phyloP scores from a whole-genome alignment of 345 rosid species.

The Schrenkiella parvula region DNA sequence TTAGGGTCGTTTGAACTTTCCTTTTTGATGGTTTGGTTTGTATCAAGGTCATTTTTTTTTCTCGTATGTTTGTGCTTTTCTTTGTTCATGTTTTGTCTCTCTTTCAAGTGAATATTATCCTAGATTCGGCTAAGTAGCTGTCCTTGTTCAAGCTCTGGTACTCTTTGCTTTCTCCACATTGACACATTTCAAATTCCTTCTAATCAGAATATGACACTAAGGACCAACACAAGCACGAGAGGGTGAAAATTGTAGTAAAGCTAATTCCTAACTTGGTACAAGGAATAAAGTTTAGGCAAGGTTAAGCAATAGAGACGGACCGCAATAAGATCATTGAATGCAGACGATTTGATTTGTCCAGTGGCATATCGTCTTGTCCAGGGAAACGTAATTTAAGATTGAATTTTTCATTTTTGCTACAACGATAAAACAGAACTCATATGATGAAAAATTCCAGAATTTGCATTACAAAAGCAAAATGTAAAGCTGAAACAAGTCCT shows the following conservation, averaged over 20 bases:
- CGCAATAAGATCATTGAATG: background rate
- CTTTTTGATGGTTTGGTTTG: background rate
- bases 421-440: constrained; percentile 5
- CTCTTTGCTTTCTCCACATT: background rate
- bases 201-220: background rate
- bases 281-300: too few relatives aligned
- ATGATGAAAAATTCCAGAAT: background rate
- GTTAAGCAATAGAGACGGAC: too few relatives aligned
- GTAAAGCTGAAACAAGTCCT: constrained; percentile 4
- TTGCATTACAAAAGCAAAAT: constrained; percentile 24
- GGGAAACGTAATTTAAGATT: background rate
- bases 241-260: background rate
- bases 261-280: too few relatives aligned
- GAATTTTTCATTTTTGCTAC: background rate
- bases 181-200: background rate
- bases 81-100: background rate
- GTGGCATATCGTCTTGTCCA: background rate
- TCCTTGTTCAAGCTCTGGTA: background rate
- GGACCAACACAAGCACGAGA: background rate
- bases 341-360: background rate
- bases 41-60: background rate
- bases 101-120: background rate
- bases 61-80: too few relatives aligned
- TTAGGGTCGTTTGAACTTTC: background rate
- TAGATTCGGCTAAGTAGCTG: background rate